phyloP scores from a whole-genome alignment of 2,329 filamentous ascomycete species.

The Neodidymelliopsis sp. region DNA sequence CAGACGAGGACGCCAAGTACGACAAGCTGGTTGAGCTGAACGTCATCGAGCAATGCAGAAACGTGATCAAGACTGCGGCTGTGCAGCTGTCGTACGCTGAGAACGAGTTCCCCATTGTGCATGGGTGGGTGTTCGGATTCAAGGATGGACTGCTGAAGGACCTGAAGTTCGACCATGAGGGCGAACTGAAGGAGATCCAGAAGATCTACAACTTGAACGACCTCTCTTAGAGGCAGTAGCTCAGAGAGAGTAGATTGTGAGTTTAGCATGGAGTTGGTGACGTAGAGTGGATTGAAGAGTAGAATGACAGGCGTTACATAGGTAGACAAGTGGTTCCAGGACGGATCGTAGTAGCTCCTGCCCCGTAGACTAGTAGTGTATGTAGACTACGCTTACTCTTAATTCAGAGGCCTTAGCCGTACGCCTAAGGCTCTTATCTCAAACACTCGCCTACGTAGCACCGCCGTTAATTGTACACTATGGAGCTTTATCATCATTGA shows the following conservation, averaged over 20 bases:
- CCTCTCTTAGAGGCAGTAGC: conserved; percentile 11
- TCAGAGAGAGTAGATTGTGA: not conserved
- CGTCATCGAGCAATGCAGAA: conserved; percentile 49
- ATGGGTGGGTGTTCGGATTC: conserved; percentile 78
- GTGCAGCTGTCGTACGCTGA: conserved; percentile 66
- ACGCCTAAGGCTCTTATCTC: too few relatives aligned
- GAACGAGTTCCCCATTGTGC: conserved; percentile 72
- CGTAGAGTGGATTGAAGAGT: conserved; percentile 2
- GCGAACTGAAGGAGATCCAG: conserved; percentile 64
- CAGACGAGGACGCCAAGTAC: conserved; percentile 39
- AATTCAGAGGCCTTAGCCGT: too few relatives aligned
- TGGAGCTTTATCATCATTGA: too few relatives aligned
- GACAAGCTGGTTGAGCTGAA: conserved; percentile 49
- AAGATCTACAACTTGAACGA: conserved; percentile 66
- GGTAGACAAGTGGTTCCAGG: too few relatives aligned
- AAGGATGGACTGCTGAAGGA: conserved; percentile 72
- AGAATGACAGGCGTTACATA: conserved; percentile 6
- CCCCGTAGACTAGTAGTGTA: too few relatives aligned
- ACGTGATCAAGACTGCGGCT: conserved; percentile 57
- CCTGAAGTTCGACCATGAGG: conserved; percentile 68
- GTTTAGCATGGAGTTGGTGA: conserved; percentile 13
- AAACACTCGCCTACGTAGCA: too few relatives aligned
- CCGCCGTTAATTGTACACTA: too few relatives aligned
- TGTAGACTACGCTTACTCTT: too few relatives aligned
- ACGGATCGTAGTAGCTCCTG: too few relatives aligned